Evolutionary conservation across 257 asterid genomes (phyloP).

Genomic region (Nicotiana paniculata): DNA sequence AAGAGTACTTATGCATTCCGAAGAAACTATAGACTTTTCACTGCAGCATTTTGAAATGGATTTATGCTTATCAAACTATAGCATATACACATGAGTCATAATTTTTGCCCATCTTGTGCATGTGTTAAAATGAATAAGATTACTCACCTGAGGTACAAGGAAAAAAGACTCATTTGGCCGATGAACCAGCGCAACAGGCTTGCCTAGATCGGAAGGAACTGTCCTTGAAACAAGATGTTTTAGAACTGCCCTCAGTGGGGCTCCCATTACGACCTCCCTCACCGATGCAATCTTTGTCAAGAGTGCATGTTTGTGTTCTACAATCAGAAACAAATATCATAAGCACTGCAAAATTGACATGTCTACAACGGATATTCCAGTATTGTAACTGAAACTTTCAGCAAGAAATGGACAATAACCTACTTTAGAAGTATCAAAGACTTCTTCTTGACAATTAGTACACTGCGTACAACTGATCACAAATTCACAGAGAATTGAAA

Average conservation of each 20-base stretch:
- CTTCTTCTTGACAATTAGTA: not conserved
- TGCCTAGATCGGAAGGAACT: slow-evolving; percentile 44
- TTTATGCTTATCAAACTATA: not conserved
- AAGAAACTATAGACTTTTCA: not conserved
- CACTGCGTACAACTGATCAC: not conserved
- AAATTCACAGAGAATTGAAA: not conserved
- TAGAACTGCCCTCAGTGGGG: slow-evolving; percentile 73
- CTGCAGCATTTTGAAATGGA: not conserved
- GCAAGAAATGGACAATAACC: not conserved
- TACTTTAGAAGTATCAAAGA: not conserved
- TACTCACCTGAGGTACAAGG: slow-evolving; percentile 74
- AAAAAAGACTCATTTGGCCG: slow-evolving; percentile 93
- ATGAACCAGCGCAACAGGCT: slow-evolving; percentile 74
- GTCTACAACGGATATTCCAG: not conserved
- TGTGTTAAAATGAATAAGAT: not conserved
- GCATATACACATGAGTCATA: not conserved
- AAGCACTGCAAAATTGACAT: not conserved
- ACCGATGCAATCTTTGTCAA: slow-evolving; percentile 79
- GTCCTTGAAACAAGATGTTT: slow-evolving; percentile 66
- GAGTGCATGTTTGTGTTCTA: slow-evolving; percentile 58
- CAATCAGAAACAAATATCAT: slow-evolving; percentile 11
- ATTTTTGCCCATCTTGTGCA: not conserved
- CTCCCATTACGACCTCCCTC: slow-evolving; percentile 91
- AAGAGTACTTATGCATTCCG: not conserved
- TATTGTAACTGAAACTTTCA: not conserved